phyloP scores from a whole-genome alignment of 2,329 filamentous ascomycete species.

The Trichoderma gracile region DNA sequence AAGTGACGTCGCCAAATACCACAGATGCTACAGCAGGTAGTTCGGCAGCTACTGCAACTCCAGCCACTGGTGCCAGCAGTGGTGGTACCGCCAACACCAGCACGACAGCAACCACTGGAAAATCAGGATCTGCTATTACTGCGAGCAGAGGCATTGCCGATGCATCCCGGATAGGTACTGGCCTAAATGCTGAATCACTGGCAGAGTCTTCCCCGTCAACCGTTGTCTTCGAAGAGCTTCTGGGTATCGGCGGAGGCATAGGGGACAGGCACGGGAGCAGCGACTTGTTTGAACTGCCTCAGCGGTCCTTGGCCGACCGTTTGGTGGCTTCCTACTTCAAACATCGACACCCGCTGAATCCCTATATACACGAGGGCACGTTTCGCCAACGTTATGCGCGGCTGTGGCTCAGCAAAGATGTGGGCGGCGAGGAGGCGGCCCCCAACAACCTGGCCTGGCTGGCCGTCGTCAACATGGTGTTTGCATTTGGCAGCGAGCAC shows the following conservation, averaged over 20 bases:
- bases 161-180: neutral
- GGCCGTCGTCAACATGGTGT: conserved; percentile 19
- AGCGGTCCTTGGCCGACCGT: conserved; percentile 14
- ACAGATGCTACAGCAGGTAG: neutral
- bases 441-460: conserved; percentile 18
- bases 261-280: conserved; percentile 12
- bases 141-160: conserved; percentile 8
- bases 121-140: neutral
- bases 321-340: conserved; percentile 17
- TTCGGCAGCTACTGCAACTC: neutral
- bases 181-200: conserved; percentile 5
- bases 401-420: conserved; percentile 17
- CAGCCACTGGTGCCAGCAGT: neutral
- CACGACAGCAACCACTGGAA: neutral
- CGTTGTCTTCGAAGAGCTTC: conserved; percentile 17
- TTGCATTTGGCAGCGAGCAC: conserved; percentile 20
- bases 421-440: conserved; percentile 18
- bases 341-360: conserved; percentile 17
- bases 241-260: conserved; percentile 14
- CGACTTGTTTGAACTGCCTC: conserved; percentile 16
- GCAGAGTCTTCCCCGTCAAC: conserved; percentile 17
- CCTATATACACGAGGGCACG: conserved; percentile 16
- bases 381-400: conserved; percentile 17
- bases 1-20: conserved; percentile 17
- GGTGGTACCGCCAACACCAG: neutral